Conservation (phyloP, 1,284 basidiomycete species). For the Irpex rosettiformis region DNA sequence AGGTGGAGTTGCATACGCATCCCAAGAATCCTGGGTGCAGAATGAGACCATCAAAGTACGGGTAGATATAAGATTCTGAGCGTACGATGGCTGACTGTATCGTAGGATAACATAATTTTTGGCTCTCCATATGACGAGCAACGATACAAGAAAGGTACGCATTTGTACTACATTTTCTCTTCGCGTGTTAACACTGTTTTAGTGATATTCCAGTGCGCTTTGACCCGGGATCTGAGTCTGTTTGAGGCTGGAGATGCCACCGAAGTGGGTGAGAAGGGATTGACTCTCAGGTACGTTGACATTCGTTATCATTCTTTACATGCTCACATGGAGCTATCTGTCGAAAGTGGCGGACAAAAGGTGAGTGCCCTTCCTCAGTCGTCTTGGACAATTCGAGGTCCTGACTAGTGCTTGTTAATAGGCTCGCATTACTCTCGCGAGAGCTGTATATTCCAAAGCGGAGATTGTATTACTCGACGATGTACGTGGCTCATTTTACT, state of each 20-base stretch:
- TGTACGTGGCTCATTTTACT: slow-evolving; percentile 24
- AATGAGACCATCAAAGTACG: slow-evolving; percentile 44
- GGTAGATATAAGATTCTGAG: not conserved
- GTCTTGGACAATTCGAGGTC: slow-evolving; percentile 44
- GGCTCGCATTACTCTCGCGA: slow-evolving; percentile 66
- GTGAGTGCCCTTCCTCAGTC: slow-evolving; percentile 5
- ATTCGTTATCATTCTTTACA: not conserved
- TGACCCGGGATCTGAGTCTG: slow-evolving; percentile 58
- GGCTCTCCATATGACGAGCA: slow-evolving; percentile 40
- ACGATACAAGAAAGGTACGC: slow-evolving; percentile 43
- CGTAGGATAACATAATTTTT: slow-evolving; percentile 42
- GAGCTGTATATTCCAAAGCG: slow-evolving; percentile 60
- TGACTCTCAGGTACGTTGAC: slow-evolving; percentile 42
- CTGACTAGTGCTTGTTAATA: slow-evolving; percentile 33
- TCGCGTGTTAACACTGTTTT: slow-evolving; percentile 30
- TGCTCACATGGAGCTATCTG: not conserved
- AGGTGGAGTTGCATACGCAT: slow-evolving; percentile 67
- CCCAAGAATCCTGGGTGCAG: slow-evolving; percentile 74
- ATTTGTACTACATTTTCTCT: slow-evolving; percentile 11
- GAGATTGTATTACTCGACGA: slow-evolving; percentile 60
- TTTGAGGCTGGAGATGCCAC: slow-evolving; percentile 74
- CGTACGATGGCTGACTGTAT: not conserved
- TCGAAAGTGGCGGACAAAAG: slow-evolving; percentile 71
- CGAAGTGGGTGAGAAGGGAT: slow-evolving; percentile 65
- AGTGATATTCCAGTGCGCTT: slow-evolving; percentile 60